Base-by-base conservation (phyloP, 2,329 filamentous ascomycete genomes). In the Aspergillus arachidicola region DNA sequence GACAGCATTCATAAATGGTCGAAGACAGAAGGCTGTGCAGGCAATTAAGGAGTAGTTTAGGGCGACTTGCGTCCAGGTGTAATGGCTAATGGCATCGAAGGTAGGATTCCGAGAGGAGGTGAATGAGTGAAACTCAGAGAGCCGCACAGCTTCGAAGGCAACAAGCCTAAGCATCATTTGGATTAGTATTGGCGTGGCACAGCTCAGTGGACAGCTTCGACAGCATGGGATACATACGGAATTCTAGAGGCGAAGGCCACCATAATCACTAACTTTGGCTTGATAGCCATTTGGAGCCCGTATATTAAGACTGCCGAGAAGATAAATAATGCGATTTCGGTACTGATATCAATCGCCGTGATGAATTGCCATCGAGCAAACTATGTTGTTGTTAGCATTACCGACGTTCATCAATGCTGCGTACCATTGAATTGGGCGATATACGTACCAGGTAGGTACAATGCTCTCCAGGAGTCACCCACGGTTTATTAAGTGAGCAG, bases 101-200 rank as follows among this genome's bases (percentile, higher is more conserved):
- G 69, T 64, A 32, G 71, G 71, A 60, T 76, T 72, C 32, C 68
- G 69, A 23, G 69, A 71, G 57, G 67, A 68, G 3, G 66, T 71
- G 48, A 65, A 62, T 51, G 66, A 60, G 53, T 73, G 66, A 23
- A 72, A 69, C 54, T 65, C 70, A 5, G 65, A 63, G 34, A 76
- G 67, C 26, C 73, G 74, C 58, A 76, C 67, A 21, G 71, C 68
- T 26, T 70, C 68, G 34, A 73, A 53, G 38, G 72, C 66, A 57
- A 75, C 66, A 26, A 75, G 63, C 11, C 51, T 54, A 36, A 16
- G 6, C 3, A 21, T 11, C 10, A n/a, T 21, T 23, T 3, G 72
- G 73, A 34, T 60, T 56, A 43, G 41, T n/a, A 32, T 60, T 51
- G 41, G 21, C 28, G 45, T n/a, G 23, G 6, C 32, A 23, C 1